phyloP scores from a whole-genome alignment of 1,284 basidiomycete species.

The Boletellus deceptivus region DNA sequence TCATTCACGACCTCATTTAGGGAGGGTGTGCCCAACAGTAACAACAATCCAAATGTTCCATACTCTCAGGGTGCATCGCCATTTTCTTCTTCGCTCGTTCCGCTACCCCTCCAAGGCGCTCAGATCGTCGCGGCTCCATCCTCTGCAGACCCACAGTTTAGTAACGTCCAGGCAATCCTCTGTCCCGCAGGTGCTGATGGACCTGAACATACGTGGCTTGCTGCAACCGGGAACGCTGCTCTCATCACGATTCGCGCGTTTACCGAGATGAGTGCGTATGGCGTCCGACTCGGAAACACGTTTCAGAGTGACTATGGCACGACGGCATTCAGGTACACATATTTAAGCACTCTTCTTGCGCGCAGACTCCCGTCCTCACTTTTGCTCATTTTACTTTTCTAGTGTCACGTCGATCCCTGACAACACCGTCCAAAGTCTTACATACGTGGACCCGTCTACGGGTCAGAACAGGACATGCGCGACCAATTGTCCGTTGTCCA shows the following conservation, averaged over 20 bases:
- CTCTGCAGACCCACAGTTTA: slow-evolving; percentile 61
- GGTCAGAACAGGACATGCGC: slow-evolving; percentile 73
- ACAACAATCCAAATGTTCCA: slow-evolving; percentile 74
- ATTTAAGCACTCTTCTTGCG: slow-evolving; percentile 4
- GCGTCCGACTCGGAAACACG: slow-evolving; percentile 89
- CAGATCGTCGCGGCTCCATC: slow-evolving; percentile 73
- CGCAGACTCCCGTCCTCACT: not conserved
- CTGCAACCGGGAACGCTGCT: slow-evolving; percentile 65
- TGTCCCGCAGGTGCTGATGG: slow-evolving; percentile 84
- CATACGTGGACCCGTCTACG: slow-evolving; percentile 75
- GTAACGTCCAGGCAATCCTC: slow-evolving; percentile 71
- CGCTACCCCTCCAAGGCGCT: slow-evolving; percentile 70
- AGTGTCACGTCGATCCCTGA: slow-evolving; percentile 87
- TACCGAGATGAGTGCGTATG: slow-evolving; percentile 68
- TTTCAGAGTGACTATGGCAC: slow-evolving; percentile 80
- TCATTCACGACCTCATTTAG: slow-evolving; percentile 77
- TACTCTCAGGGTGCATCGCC: slow-evolving; percentile 77
- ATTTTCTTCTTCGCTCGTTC: slow-evolving; percentile 88
- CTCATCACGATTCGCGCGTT: slow-evolving; percentile 78
- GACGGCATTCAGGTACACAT: slow-evolving; percentile 74
- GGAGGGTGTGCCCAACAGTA: slow-evolving; percentile 57
- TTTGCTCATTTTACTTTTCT: slow-evolving; percentile 8
- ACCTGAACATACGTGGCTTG: slow-evolving; percentile 82
- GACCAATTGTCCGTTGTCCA: slow-evolving; percentile 71
- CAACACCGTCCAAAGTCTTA: slow-evolving; percentile 75